Base-by-base conservation (phyloP, 2,329 filamentous ascomycete species). In the Stemphylium vesicarium region DNA sequence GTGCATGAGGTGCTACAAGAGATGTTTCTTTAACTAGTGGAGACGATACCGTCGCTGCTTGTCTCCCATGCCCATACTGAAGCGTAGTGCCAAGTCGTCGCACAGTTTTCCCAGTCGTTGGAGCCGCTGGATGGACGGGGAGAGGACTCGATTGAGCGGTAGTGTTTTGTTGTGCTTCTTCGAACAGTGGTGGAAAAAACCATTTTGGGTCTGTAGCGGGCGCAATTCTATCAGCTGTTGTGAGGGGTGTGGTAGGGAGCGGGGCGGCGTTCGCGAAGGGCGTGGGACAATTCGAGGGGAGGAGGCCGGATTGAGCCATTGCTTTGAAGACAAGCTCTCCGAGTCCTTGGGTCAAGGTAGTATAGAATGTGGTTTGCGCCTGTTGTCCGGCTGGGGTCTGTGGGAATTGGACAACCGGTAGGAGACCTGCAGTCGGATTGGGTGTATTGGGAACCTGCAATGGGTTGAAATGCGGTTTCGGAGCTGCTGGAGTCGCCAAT, bases 341-440 rank as follows among this genome's bases (percentile, higher is more conserved):
- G 31, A 71, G 70, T 4, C 61, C 64, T 43, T 67, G 65, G 4
- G 59, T 53, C 16, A 69, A 36, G 8, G 57, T 64, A 8, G 62
- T 50, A n/a, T 69, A 61, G 20, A 73, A 67, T 4, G 64, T 55
- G 29, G 41, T 64, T 46, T 70, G 70, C 9, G 64, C 67, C 32
- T 71, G 63, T 16, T 69, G 65, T n/a, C 62, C 67, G 4, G 61
- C 61, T n/a, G 68, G 66, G 6, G 68, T 72, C 47, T 70, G 68
- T 15, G 66, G 68, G 15, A 71, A 68, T n/a, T 69, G 68, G 8
- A 65, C 35, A 37, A 64, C 40, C 29, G 65, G 65, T 18, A 69
- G 54, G 13, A 71, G 43, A 31, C 64, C 59, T 43, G 63, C 43
- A 12, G 64, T 45, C 4, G 65, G 57, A 15, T 57, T 57, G 10